phyloP scores from a whole-genome alignment of 148 eudicot genomes.

The Mesembryanthemum crystallinum region DNA sequence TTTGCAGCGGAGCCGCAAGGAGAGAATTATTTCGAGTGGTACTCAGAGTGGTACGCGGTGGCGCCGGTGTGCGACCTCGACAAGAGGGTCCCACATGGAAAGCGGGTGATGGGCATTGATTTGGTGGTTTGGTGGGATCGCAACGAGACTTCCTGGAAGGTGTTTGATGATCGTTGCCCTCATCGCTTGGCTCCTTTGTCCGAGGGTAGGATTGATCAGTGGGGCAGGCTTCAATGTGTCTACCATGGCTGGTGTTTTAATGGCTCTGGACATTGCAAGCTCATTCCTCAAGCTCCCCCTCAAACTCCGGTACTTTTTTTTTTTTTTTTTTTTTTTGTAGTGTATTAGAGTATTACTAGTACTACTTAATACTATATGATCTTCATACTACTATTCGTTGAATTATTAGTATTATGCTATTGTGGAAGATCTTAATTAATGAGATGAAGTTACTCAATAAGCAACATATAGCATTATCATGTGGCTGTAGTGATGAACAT shows the following conservation, averaged over 20 bases:
- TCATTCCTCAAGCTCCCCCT: conserved; percentile 73
- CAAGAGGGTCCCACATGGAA: conserved; percentile 67
- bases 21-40: conserved; percentile 60
- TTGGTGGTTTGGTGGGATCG: conserved; percentile 79
- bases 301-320: conserved; percentile 34
- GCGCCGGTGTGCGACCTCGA: conserved; percentile 67
- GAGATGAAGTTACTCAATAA: no score
- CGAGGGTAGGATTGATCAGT: conserved; percentile 78
- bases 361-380: no score
- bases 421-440: no score
- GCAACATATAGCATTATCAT: no score
- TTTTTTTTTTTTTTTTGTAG: no score
- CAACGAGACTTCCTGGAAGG: conserved; percentile 58
- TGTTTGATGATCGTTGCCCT: conserved; percentile 73
- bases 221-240: conserved; percentile 83
- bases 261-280: conserved; percentile 62
- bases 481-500: no score
- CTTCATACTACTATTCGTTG: no score
- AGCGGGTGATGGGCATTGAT: conserved; percentile 59
- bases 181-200: conserved; percentile 84
- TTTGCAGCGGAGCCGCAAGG: background rate
- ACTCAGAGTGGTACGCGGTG: conserved; percentile 62
- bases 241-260: conserved; percentile 86
- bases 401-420: no score
- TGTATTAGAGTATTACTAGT: no score